phyloP scores from a whole-genome alignment of 352 stramenopile species.

The Phytopythium mirpurense region DNA sequence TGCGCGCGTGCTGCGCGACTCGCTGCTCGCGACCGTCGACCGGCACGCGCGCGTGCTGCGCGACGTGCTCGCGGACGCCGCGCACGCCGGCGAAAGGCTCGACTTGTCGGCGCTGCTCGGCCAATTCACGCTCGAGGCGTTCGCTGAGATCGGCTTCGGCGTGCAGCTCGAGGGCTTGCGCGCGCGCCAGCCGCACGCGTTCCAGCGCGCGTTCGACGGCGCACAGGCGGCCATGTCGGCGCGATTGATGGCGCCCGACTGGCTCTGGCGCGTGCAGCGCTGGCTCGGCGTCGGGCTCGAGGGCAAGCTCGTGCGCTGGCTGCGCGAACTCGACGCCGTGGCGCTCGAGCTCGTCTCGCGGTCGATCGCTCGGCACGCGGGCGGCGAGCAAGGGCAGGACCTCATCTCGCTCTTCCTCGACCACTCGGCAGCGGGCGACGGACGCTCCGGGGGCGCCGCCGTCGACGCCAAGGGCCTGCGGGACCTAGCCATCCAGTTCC shows the following conservation, averaged over 20 bases:
- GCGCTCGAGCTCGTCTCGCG: constrained; percentile 12
- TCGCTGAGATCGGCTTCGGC: constrained; percentile 16
- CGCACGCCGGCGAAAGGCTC: neutral
- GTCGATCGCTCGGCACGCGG: constrained; percentile 4
- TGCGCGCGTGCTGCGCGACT: constrained; percentile 22
- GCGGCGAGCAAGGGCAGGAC: constrained; percentile 1
- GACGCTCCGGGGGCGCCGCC: neutral
- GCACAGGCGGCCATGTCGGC: constrained; percentile 4
- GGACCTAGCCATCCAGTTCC: constrained; percentile 47
- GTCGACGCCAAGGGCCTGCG: constrained; percentile 18
- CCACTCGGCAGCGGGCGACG: neutral
- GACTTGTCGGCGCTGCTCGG: constrained; percentile 10
- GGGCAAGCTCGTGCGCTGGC: constrained; percentile 5
- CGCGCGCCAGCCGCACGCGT: constrained; percentile 8
- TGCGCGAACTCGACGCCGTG: constrained; percentile 9
- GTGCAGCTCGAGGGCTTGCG: constrained; percentile 10
- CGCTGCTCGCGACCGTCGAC: constrained; percentile 26
- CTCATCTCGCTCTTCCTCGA: constrained; percentile 20
- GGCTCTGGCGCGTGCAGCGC: constrained; percentile 17
- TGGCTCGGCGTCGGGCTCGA: constrained; percentile 13
- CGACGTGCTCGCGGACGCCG: constrained; percentile 23
- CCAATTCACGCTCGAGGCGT: constrained; percentile 16
- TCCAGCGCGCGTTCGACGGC: constrained; percentile 13
- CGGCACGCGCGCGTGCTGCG: constrained; percentile 23
- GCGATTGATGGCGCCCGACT: constrained; percentile 7